Base-by-base conservation (phyloP, 176 grass and related monocot species). In the Oropetium thomaeum region DNA sequence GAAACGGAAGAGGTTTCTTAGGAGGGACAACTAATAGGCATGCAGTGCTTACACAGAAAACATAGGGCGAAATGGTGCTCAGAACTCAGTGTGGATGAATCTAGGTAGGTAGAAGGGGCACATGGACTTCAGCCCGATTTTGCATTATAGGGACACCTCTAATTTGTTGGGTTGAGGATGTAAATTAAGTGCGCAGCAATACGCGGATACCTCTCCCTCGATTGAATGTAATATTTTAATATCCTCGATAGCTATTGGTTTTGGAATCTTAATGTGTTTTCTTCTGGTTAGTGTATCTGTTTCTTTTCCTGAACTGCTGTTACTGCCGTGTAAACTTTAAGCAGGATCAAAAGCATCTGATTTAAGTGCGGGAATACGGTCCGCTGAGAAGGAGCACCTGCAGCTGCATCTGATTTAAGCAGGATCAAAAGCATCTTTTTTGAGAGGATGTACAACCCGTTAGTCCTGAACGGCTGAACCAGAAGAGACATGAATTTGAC, bases 1-100 rank as follows among this genome's bases (percentile, higher is more conserved):
- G 82, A 85, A 34, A 88, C 86, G 42, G 48, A 37, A 68, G 86
- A 72, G 40, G 30, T 76, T 52, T 61, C 80, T 84, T 94, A 90
- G 90, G 77, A 84, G 62, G 63, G 75, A 31, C 2, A 16, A 66
- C 67, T 78, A 65, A 73, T 52, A 67, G 51, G 32, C 44, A 80
- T 78, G 85, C 79, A 73, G 37, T 10, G 75, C 28, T 80, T 74
- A 84, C 62, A 83, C 86, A 79, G 62, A 62, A 41, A 73, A 77
- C 73, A 78, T 53, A 74, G 62, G 85, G 52, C 26, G 73, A 59
- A 53, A 67, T 73, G 74, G 37, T 30, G 85, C 68, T 82, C 62
- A 23, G 48, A 31, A 47, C n/a, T 37, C 37, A 10, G 16, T 57
- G 70, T 12, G 10, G 77, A 19, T 30, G 2, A 71, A 16, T 66